Conservation (phyloP, 108 stramenopile genomes). For the Stephanodiscus minutulus region DNA sequence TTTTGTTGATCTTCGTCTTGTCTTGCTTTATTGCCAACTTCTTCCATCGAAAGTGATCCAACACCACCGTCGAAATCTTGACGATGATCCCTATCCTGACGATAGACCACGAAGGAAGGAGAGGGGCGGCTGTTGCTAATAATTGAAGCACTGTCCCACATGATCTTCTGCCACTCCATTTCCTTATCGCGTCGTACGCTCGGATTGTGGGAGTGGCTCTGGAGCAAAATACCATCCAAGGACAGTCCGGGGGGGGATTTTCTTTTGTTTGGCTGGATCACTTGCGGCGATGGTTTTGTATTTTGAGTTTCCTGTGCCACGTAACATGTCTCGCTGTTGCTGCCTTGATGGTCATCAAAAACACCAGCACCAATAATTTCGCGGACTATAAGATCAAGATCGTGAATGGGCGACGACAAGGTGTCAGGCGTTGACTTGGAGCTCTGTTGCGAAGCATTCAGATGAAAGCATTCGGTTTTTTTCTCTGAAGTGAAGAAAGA, state of each 20-base stretch:
- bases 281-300: not conserved
- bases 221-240: constrained; percentile 4
- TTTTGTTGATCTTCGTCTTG: constrained; percentile 8
- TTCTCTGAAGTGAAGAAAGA: constrained; percentile 36
- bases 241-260: constrained; percentile 6
- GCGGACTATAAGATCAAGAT: constrained; percentile 31
- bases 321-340: not conserved
- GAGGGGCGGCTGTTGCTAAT: constrained; percentile 68
- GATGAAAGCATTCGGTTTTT: constrained; percentile 26
- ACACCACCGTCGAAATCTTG: constrained; percentile 12
- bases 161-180: constrained; percentile 46
- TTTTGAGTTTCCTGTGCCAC: not conserved
- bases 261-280: constrained; percentile 26
- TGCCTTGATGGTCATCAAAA: constrained; percentile 14
- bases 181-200: constrained; percentile 3
- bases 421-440: constrained; percentile 5
- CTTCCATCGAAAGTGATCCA: constrained; percentile 14
- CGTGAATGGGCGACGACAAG: constrained; percentile 6
- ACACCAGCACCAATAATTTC: constrained; percentile 30
- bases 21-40: not conserved
- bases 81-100: constrained; percentile 31
- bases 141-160: constrained; percentile 66
- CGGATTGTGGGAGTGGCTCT: not conserved
- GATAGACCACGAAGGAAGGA: constrained; percentile 60
- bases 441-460: not conserved